Conservation (phyloP, 140 eudicot species). For the Ambrosia hybrid region DNA sequence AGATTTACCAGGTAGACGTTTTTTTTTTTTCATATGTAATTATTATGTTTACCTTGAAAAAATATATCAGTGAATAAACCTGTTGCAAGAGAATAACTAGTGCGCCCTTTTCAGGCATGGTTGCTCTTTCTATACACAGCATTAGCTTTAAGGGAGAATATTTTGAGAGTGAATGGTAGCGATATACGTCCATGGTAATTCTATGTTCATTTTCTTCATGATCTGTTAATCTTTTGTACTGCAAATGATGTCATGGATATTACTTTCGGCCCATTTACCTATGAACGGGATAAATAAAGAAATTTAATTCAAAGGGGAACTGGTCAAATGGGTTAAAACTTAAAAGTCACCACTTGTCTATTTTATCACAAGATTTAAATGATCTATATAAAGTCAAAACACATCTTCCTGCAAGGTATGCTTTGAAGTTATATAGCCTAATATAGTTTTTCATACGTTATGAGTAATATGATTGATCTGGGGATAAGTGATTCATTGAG, state of each 20-base stretch:
- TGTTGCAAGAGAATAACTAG: constrained; percentile 26
- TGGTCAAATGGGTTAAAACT: too few species aligned
- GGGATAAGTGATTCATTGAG: constrained; percentile 16
- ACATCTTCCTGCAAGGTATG: too few species aligned
- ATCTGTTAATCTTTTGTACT: constrained; percentile 6
- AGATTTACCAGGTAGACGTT: constrained; percentile 82
- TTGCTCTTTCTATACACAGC: constrained; percentile 88
- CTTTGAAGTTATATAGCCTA: too few species aligned
- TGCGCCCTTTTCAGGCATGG: constrained; percentile 74
- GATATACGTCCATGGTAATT: constrained; percentile 76
- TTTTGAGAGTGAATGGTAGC: constrained; percentile 68
- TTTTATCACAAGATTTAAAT: too few species aligned
- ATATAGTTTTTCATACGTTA: too few species aligned
- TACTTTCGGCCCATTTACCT: not conserved
- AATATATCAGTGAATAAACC: not conserved
- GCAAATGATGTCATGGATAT: not conserved
- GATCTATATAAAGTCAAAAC: too few species aligned
- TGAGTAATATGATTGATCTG: too few species aligned
- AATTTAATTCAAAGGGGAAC: too few species aligned
- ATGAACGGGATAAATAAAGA: constrained; percentile 8
- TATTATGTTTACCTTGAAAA: not conserved
- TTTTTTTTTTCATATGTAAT: not conserved
- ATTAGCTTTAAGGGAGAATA: constrained; percentile 68
- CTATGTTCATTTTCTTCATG: constrained; percentile 18
- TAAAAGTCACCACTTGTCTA: too few species aligned